Evolutionary conservation across 164 flowering plant genomes (phyloP), one percentile per base, ranked within the genome.

Genomic region (Vitis rotundifolia): DNA sequence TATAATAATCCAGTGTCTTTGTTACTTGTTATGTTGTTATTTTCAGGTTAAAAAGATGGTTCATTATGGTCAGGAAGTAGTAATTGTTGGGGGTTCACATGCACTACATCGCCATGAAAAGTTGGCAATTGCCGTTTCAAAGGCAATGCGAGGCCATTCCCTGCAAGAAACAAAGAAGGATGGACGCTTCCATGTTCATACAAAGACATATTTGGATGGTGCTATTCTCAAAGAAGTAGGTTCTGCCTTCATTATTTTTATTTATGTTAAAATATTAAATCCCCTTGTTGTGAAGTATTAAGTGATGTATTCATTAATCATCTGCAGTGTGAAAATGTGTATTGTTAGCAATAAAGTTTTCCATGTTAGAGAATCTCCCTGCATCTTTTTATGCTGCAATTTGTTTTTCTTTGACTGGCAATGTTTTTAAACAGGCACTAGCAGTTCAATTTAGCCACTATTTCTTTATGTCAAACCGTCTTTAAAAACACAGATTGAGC

Each of bases 181-280:
- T 85, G 99, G 99, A 8, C 94, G 95, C 60, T 95, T 95, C 70
- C 99, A 91, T 83, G 98, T 95, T 76, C 97, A 85, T 72, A 93
- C 97, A 19, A 91, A 85, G 80, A 93, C 91, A 64, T 95, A 86
- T 74, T 74, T 95, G 73, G 98, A 95, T 85, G 99, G 97, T 76
- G 93, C 98, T 71, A 81, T 93, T 66, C 97, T 95, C 54, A 95
- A 81, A 85, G 98, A 95, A 85, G 99, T 93, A 56, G 8, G 89
- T 79, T 49, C 60, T 62, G 61, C 48, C 54, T 74, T 61, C 37
- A 11, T 37, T 56, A 13, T 29, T 54, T 7, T 6, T 37, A 3
- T 37, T 37, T 37, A 37, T 37, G 44, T 6, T 37, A 37, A 37
- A 37, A 37, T 37, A 37, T 37, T 3, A 37, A 31, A 6, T 37